These are phyloP conservation scores for Moricandia arvensis DNA, from an alignment of 345 rosid genomes.

Conservation along the genomic window DNA sequence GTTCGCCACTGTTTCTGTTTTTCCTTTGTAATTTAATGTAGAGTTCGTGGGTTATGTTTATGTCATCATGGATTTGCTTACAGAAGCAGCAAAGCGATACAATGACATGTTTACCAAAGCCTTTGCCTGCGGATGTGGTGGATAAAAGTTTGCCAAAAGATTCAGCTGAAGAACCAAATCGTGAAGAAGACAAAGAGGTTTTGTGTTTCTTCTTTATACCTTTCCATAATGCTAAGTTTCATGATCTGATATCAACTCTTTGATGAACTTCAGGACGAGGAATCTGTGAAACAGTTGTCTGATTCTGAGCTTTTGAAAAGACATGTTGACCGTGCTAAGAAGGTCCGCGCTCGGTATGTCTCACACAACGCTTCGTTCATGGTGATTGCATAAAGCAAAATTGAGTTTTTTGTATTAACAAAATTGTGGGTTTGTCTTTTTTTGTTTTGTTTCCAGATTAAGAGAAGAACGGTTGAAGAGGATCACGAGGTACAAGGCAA, in stretches of 20 bases:
- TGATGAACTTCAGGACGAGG: slow-evolving; percentile 51
- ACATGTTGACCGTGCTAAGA: slow-evolving; percentile 73
- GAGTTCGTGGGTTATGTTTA: neutral
- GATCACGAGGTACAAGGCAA: slow-evolving; percentile 77
- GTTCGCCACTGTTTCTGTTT: slow-evolving; percentile 36
- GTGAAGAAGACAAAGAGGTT: slow-evolving; percentile 58
- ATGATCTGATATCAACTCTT: neutral
- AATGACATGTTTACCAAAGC: slow-evolving; percentile 69
- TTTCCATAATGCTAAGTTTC: neutral
- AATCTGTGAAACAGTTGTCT: slow-evolving; percentile 53
- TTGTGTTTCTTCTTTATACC: slow-evolving; percentile 15
- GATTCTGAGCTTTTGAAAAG: slow-evolving; percentile 63
- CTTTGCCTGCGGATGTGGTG: slow-evolving; percentile 50
- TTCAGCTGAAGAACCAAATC: slow-evolving; percentile 40
- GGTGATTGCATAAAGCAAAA: no score
- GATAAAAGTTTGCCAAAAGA: slow-evolving; percentile 46
- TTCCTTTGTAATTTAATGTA: neutral
- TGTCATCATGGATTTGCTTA: slow-evolving; percentile 8
- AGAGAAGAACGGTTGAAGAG: slow-evolving; percentile 67
- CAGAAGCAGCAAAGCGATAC: slow-evolving; percentile 60
- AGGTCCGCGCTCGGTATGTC: slow-evolving; percentile 67
- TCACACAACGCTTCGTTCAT: neutral
- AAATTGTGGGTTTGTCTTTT: slow-evolving; percentile 1
- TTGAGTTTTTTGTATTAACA: neutral
- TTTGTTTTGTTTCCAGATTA: slow-evolving; percentile 53